Conservation (phyloP, 2,329 filamentous ascomycete genomes). For the Paecilomyces sp. region DNA sequence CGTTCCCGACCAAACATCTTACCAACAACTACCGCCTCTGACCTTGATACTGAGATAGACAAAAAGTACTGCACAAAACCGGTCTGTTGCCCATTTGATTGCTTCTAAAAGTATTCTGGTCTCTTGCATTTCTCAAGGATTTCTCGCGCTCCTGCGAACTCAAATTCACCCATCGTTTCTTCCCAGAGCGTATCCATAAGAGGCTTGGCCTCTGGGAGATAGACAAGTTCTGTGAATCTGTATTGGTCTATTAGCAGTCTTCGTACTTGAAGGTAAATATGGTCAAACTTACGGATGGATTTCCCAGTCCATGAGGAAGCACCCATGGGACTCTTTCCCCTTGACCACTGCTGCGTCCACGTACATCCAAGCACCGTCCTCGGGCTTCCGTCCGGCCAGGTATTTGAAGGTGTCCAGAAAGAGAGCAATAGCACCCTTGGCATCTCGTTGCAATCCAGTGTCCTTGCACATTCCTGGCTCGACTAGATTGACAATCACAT, state of each 20-base stretch:
- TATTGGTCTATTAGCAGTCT: not conserved
- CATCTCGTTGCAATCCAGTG: slow-evolving; percentile 28
- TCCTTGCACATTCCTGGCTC: slow-evolving; percentile 40
- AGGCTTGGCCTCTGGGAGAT: slow-evolving; percentile 26
- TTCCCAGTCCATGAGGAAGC: slow-evolving; percentile 44
- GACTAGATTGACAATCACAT: slow-evolving; percentile 40
- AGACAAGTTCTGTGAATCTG: slow-evolving; percentile 10
- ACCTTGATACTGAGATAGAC: too few relatives aligned
- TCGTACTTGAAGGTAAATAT: slow-evolving; percentile 1
- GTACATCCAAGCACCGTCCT: slow-evolving; percentile 41
- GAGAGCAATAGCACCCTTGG: not conserved
- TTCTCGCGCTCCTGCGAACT: slow-evolving; percentile 11
- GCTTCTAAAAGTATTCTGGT: too few relatives aligned
- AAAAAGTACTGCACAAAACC: too few relatives aligned
- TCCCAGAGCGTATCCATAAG: slow-evolving; percentile 33
- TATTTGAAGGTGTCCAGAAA: not conserved
- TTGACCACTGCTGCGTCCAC: slow-evolving; percentile 41
- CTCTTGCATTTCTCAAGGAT: slow-evolving; percentile 2
- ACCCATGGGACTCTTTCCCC: slow-evolving; percentile 46
- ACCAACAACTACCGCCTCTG: too few relatives aligned
- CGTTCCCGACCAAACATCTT: too few relatives aligned
- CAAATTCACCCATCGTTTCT: slow-evolving; percentile 14
- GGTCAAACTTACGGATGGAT: slow-evolving; percentile 18
- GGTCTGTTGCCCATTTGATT: too few relatives aligned
- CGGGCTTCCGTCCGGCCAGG: not conserved